Percentiles rank a stretch among this genome's conserved stretches.
phyloP scores from a whole-genome alignment of 2,329 filamentous ascomycete species.

The Ceratocystiopsis brevicomis region DNA sequence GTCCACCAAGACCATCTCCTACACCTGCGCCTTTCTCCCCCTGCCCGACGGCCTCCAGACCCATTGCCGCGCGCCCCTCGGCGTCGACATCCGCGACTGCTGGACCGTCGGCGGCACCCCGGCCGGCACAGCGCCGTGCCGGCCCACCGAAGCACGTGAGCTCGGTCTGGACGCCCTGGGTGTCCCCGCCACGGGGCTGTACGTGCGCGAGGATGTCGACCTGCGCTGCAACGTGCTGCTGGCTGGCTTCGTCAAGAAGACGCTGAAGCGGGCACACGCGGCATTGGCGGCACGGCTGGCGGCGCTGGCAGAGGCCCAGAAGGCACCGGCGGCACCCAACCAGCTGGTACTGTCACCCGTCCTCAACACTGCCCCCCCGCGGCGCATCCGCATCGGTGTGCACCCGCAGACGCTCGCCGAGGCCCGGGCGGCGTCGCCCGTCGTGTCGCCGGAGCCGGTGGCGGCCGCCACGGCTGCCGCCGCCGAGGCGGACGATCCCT shows the following conservation, averaged over 20 bases:
- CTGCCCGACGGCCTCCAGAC: slow-evolving; percentile 56
- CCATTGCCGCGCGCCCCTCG: slow-evolving; percentile 66
- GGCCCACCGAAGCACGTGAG: slow-evolving; percentile 40
- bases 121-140: slow-evolving; percentile 39
- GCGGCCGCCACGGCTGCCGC: no score
- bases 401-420: no score
- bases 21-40: slow-evolving; percentile 67
- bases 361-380: no score
- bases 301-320: no score
- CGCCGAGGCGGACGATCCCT: no score
- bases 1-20: slow-evolving; percentile 37
- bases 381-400: no score
- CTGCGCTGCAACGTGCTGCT: slow-evolving; percentile 65
- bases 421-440: no score
- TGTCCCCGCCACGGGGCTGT: slow-evolving; percentile 50
- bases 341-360: no score
- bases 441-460: no score
- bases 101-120: slow-evolving; percentile 59
- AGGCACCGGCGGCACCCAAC: no score
- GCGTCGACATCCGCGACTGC: slow-evolving; percentile 58
- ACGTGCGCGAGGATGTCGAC: slow-evolving; percentile 70
- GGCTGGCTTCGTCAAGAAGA: slow-evolving; percentile 62
- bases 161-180: slow-evolving; percentile 36
- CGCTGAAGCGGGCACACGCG: slow-evolving; percentile 56
- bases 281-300: slow-evolving; percentile 22